phyloP scores from a whole-genome alignment of 2,329 filamentous ascomycete genomes.

The Claviceps sp. region DNA sequence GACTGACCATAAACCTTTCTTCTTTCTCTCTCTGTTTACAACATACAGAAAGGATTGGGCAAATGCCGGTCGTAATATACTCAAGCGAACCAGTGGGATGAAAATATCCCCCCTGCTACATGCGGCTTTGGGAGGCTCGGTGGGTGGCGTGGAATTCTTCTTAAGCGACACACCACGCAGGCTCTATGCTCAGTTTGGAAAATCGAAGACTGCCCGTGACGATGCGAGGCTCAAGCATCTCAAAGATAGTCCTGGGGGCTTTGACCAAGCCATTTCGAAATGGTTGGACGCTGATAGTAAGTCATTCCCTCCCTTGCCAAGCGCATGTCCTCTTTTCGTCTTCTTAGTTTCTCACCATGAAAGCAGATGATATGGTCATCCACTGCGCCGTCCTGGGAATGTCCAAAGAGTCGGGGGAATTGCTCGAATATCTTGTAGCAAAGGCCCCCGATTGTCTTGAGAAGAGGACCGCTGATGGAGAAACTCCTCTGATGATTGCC shows the following conservation, averaged over 20 bases:
- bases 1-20: neutral
- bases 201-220: constrained; percentile 42
- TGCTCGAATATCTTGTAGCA: constrained; percentile 55
- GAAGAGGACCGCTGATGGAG: constrained; percentile 40
- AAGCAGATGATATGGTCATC: constrained; percentile 45
- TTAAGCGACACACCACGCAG: constrained; percentile 55
- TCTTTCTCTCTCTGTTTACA: neutral
- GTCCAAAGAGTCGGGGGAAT: constrained; percentile 28
- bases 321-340: neutral
- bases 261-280: constrained; percentile 47
- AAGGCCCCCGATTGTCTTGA: constrained; percentile 49
- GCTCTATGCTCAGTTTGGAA: constrained; percentile 54
- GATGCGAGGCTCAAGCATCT: constrained; percentile 52
- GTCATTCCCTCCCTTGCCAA: constrained; percentile 18
- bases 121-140: constrained; percentile 40
- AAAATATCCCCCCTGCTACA: constrained; percentile 45
- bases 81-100: constrained; percentile 24
- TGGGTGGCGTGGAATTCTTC: constrained; percentile 68
- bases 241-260: constrained; percentile 43
- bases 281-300: constrained; percentile 48
- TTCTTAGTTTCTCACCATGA: constrained; percentile 10
- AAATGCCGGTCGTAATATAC: constrained; percentile 38
- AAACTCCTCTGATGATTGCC: constrained; percentile 58
- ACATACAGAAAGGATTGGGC: constrained; percentile 53
- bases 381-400: constrained; percentile 48